Base-by-base conservation (phyloP, 331 rosid genomes). In the Acacia concinna region DNA sequence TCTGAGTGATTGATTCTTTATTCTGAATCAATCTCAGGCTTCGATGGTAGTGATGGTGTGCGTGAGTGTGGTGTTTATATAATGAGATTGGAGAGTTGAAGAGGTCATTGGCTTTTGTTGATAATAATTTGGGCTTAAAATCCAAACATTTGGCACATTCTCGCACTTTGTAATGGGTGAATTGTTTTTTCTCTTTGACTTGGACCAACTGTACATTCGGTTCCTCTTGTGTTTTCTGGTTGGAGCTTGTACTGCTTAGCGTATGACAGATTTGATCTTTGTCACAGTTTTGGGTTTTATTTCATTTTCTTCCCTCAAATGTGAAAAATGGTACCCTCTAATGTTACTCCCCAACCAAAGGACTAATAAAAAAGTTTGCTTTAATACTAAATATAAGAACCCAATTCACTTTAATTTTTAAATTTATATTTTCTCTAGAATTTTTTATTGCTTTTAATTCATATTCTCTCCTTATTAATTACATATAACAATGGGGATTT, bases 71-170 rank as follows among this genome's bases (percentile, higher is more conserved):
- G n/a, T 44, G 52, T 78, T 43, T 85, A 73, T 80, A 82, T 81
- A 30, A 8, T 27, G 40, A 14, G 38, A 28, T 70, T 44, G 2
- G 18, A 59, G 51, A 23, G 76, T 77, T 82, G 91, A 85, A 82
- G 23, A 9, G 79, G 91, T 87, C 91, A 0, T 65, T 77, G 81
- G 78, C 78, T 79, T 79, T 40, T 69, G 40, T 87, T 79, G 59
- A 37, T 54, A 11, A 56, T 56, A 23, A 3, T 74, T 56, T 77
- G 18, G 25, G 81, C 68, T 70, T 54, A 51, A 59, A 66, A 56
- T 68, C 74, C 52, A 65, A 78, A 75, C 83, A 77, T 35, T 63
- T 73, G 81, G 79, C 73, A 65, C 30, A 54, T 56, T 74, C 43
- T 69, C 76, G 34, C 15, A 23, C 41, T 23, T 69, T 73, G 62